Evolutionary conservation across 768 basidiomycete species (phyloP).

Genomic region (Macrolepiota albuminosa): DNA sequence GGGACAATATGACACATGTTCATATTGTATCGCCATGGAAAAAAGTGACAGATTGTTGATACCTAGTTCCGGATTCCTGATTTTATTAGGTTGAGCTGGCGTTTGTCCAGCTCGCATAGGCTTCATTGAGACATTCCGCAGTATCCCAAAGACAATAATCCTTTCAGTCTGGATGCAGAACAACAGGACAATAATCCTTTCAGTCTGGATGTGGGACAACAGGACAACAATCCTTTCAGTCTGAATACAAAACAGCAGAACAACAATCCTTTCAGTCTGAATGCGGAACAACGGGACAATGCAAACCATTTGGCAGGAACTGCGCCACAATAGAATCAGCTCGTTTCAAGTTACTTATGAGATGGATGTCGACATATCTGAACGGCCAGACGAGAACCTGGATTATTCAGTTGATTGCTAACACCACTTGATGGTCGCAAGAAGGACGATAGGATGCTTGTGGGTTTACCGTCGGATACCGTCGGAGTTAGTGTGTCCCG

Average conservation of each 20-base stretch:
- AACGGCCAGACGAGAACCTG: too few relatives aligned
- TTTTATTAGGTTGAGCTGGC: conserved; percentile 9
- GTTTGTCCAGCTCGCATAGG: conserved; percentile 15
- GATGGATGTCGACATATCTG: too few relatives aligned
- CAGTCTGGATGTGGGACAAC: too few relatives aligned
- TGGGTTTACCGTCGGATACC: not conserved
- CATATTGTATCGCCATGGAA: not conserved
- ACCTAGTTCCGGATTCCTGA: not conserved
- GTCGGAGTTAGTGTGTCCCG: not conserved
- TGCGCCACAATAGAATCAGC: not conserved
- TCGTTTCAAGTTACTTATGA: not conserved
- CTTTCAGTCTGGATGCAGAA: too few relatives aligned
- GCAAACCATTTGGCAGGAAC: not conserved
- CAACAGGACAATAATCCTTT: too few relatives aligned
- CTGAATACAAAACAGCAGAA: conserved; percentile 5
- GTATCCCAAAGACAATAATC: not conserved
- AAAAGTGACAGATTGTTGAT: not conserved
- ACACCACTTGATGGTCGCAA: not conserved
- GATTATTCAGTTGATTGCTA: not conserved
- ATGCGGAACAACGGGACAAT: not conserved
- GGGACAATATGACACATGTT: conserved; percentile 15
- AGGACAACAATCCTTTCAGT: conserved; percentile 10
- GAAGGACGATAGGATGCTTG: not conserved
- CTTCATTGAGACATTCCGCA: not conserved
- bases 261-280: not conserved